Evolutionary conservation across 1,284 basidiomycete genomes (phyloP), one percentile per base, ranked within the genome.

Genomic region (Moesziomyces parantarcticus): DNA sequence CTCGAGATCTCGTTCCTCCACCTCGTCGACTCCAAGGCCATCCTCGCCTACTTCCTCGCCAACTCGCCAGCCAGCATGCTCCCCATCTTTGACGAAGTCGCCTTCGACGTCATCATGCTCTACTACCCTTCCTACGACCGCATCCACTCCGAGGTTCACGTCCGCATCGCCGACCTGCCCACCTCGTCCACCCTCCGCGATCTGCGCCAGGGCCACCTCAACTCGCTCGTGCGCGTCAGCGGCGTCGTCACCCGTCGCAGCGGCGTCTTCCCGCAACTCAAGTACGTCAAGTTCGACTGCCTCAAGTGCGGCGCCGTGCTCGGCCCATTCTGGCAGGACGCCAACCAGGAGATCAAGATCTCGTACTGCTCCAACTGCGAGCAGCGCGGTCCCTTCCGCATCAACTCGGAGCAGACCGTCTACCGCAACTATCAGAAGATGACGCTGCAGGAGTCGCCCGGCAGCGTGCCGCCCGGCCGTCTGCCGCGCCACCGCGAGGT

Each of bases 211-310:
- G 89, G 89, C 48, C 91, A 99, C 82, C 88, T 99, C 54, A 98
- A 99, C 87, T 93, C 92, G 72, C 91, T 99, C 41, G 94, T 99
- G 36, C 92, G 96, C 46, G 92, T 99, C 13, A 90, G 91, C 5
- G 97, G 97, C 34, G 97, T 99, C n/a, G 96, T 99, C 47, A 99
- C 97, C 0, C 88, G 97, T 57, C 89, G 97, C 48, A 94, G 90
- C 11, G 96, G 97, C 22, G 95, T 99, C 11, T 98, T 99, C 86
- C 97, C 97, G 14, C 97, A 99, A 85, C 87, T 99, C 72, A 99
- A 99, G 86, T 97, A 98, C 83, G 95, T 99, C 85, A 98, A 98
- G 84, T 99, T 99, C 80, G 94, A 99, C 85, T 99, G 97, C 85
- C 60, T 82, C 26, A 69, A 57, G 84, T 99, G 97, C 79, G 92